phyloP scores from a whole-genome alignment of 1,139 yeast species.

The Nakaseomyces bracarensis region DNA sequence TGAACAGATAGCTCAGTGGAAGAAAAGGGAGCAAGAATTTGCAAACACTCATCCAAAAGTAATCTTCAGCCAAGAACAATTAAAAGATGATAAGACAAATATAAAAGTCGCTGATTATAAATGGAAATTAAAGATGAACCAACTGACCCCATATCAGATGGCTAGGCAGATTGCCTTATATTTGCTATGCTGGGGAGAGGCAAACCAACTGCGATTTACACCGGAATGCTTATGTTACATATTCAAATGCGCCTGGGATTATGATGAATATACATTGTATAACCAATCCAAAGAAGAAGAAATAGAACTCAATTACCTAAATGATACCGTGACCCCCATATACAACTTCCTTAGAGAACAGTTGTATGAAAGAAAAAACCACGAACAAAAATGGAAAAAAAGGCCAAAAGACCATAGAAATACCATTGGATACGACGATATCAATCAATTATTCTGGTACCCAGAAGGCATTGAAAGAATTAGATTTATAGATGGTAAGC shows the following conservation, averaged over 20 bases:
- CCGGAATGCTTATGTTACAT: conserved; percentile 82
- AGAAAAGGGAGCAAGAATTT: conserved; percentile 28
- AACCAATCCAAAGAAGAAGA: conserved; percentile 1
- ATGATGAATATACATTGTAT: conserved; percentile 32
- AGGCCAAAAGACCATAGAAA: conserved; percentile 59
- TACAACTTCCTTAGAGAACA: conserved; percentile 56
- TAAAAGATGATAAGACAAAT: conserved; percentile 54
- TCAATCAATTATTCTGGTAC: conserved; percentile 81
- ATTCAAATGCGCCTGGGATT: conserved; percentile 68
- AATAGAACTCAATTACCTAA: conserved; percentile 42
- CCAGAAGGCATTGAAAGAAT: conserved; percentile 51
- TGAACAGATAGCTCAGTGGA: conserved; percentile 29
- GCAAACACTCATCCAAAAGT: conserved; percentile 28
- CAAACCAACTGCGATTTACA: conserved; percentile 71
- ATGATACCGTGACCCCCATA: conserved; percentile 66
- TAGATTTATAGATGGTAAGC: conserved; percentile 36
- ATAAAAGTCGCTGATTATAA: conserved; percentile 46
- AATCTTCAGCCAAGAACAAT: conserved; percentile 36
- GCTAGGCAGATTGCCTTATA: conserved; percentile 61
- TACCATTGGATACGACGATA: conserved; percentile 78
- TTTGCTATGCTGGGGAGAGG: conserved; percentile 82
- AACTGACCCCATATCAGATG: conserved; percentile 45
- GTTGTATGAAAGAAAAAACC: conserved; percentile 35
- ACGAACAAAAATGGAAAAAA: conserved; percentile 37
- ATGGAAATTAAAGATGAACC: conserved; percentile 59